phyloP scores from a whole-genome alignment of 2,329 filamentous ascomycete species.

The Pyrenophora graminea region DNA sequence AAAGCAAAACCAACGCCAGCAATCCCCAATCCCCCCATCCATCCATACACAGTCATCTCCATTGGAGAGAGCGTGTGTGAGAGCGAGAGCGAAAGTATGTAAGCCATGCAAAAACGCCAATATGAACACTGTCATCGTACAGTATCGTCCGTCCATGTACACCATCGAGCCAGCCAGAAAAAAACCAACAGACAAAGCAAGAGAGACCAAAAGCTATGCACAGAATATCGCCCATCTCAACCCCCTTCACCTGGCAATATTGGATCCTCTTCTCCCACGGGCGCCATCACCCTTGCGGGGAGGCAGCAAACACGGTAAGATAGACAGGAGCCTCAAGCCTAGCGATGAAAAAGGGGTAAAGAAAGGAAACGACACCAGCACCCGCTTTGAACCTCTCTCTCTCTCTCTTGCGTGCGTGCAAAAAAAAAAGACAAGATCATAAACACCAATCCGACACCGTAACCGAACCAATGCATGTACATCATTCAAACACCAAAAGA shows the following conservation, averaged over 20 bases:
- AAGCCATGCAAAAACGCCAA: slow-evolving; percentile 1
- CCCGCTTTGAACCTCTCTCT: not conserved
- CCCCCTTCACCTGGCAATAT: slow-evolving; percentile 23
- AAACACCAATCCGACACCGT: not conserved
- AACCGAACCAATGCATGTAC: slow-evolving; percentile 3
- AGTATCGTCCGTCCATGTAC: slow-evolving; percentile 7
- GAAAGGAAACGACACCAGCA: not conserved
- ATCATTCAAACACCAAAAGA: slow-evolving; percentile 5
- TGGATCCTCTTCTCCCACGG: slow-evolving; percentile 14
- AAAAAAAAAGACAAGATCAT: not conserved
- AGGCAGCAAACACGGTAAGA: slow-evolving; percentile 23
- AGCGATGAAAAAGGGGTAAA: slow-evolving; percentile 10
- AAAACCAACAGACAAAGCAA: not conserved
- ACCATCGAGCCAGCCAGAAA: not conserved
- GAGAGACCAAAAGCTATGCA: not conserved
- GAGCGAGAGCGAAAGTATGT: not conserved
- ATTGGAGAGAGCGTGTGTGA: not conserved
- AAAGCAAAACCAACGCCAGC: not conserved
- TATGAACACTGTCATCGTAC: slow-evolving; percentile 4
- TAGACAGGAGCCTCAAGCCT: slow-evolving; percentile 18
- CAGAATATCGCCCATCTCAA: not conserved
- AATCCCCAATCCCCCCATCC: not conserved
- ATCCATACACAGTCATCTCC: not conserved
- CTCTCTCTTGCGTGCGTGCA: too few relatives aligned
- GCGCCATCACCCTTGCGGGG: slow-evolving; percentile 19